A percentile compares a stretch with the other conserved stretches of the same genome.
Evolutionary conservation across 116 monocot species (phyloP).

Genomic region (Iris pallida): DNA sequence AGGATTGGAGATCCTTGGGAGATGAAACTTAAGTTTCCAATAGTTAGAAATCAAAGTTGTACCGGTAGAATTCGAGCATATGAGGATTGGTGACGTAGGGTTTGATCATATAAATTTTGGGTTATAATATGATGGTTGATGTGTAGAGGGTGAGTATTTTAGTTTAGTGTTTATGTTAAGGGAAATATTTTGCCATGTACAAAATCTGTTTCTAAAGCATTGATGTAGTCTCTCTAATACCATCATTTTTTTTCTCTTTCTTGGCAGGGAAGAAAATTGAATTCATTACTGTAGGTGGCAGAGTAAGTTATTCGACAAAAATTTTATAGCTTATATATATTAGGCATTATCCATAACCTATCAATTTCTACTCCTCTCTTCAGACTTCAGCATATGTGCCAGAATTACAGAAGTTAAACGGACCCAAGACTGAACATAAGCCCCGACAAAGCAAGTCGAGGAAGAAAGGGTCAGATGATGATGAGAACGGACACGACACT

Average conservation of each 20-base stretch:
- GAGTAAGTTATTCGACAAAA: slow-evolving; percentile 44
- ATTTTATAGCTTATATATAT: background rate
- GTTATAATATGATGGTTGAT: no score
- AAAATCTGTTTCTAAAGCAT: no score
- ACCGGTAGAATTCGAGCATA: no score
- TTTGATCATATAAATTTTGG: no score
- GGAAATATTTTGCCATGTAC: no score
- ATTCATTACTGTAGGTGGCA: slow-evolving; percentile 84
- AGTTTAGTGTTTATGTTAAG: no score
- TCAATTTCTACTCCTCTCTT: slow-evolving; percentile 3
- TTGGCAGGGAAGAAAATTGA: slow-evolving; percentile 85
- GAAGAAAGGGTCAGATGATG: no score
- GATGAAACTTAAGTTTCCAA: no score
- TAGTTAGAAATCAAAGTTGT: no score
- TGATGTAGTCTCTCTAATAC: background rate
- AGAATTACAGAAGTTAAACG: slow-evolving; percentile 69
- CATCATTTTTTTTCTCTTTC: background rate
- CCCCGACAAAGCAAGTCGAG: slow-evolving; percentile 5
- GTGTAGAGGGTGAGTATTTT: no score
- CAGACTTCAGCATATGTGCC: slow-evolving; percentile 91
- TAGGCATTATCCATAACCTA: background rate
- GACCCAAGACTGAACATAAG: slow-evolving; percentile 24
- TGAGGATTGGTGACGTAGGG: no score
- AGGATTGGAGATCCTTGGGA: no score
- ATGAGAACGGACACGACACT: slow-evolving; percentile 2